Evolutionary conservation across 2,329 filamentous ascomycete species (phyloP).

Genomic region (Geoglossum cookeanum): DNA sequence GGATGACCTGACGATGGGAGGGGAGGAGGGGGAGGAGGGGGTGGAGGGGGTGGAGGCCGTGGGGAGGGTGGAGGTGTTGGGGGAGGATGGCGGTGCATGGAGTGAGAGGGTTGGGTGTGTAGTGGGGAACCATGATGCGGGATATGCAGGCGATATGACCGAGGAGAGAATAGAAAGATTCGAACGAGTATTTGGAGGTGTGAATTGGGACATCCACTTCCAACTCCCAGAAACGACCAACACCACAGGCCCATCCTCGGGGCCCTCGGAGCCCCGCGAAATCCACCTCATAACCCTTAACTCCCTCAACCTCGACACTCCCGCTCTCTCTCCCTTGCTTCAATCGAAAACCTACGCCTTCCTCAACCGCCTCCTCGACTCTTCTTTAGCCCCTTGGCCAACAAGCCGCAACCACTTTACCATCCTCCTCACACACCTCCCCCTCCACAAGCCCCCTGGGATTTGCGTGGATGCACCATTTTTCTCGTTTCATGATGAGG

Average conservation of each 20-base stretch:
- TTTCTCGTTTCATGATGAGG: slow-evolving; percentile 58
- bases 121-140: slow-evolving; percentile 89
- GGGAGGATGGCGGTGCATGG: slow-evolving; percentile 39
- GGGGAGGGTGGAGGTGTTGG: slow-evolving; percentile 22
- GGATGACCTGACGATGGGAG: slow-evolving; percentile 26
- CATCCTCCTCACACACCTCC: slow-evolving; percentile 78
- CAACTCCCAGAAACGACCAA: slow-evolving; percentile 18
- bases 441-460: slow-evolving; percentile 64
- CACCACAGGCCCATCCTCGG: background rate
- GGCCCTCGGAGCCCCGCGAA: slow-evolving; percentile 44
- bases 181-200: slow-evolving; percentile 64
- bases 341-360: slow-evolving; percentile 65
- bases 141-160: slow-evolving; percentile 83
- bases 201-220: slow-evolving; percentile 78
- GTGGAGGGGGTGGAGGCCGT: slow-evolving; percentile 21
- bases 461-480: slow-evolving; percentile 70
- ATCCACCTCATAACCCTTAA: slow-evolving; percentile 57
- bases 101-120: slow-evolving; percentile 66
- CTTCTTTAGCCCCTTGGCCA: slow-evolving; percentile 27
- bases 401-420: slow-evolving; percentile 53
- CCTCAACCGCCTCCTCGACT: slow-evolving; percentile 47
- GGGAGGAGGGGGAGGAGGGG: slow-evolving; percentile 12
- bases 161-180: slow-evolving; percentile 59
- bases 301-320: slow-evolving; percentile 81
- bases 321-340: slow-evolving; percentile 44